Base-by-base conservation (phyloP, 305 asterid species). In the Solanum chacoense region DNA sequence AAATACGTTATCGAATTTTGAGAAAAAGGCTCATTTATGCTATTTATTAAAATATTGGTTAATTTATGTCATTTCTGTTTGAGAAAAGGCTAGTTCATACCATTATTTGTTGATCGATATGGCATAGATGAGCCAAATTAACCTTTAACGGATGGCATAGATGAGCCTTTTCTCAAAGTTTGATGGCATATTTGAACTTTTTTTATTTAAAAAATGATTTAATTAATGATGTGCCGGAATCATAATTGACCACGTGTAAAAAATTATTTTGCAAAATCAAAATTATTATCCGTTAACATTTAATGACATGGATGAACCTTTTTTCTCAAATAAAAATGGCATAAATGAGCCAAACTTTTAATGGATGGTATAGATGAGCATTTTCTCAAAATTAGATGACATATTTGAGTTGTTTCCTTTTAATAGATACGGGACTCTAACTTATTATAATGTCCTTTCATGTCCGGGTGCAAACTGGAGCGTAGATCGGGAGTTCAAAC, bases 121-220 rank as follows among this genome's bases (percentile, higher is more conserved):
- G 11, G 1, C 4, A 55, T 18, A 55, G 0, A 55, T 55, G 24
- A 55, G 10, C 0, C 2, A 16, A 55, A 40, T 40, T 40, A 40
- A 16, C 65, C 1, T 16, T 55, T 55, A 55, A 18, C 1, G 4
- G 65, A 18, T 55, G 4, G 1, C 10, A 55, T 55, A 0, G 24
- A 55, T 55, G 11, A 18, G 67, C 10, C 24, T 55, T 55, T 55
- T 55, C 24, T 18, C 67, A 55, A 55, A 18, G 24, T 18, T 55
- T 0, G 9, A 18, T 55, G 24, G 11, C 24, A 55, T 55, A 55
- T 0, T 18, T 55, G 4, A 50, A 6, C 1, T 2, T 50, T 50
- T 50, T 50, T 6, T 7, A 0, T 50, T 18, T 50, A 2, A 18
- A 50, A 50, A 50, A 18, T 2, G n/a, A 50, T 50, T 50, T 50